phyloP scores from a whole-genome alignment of 2,329 filamentous ascomycete genomes.

The Xylaria sp. region DNA sequence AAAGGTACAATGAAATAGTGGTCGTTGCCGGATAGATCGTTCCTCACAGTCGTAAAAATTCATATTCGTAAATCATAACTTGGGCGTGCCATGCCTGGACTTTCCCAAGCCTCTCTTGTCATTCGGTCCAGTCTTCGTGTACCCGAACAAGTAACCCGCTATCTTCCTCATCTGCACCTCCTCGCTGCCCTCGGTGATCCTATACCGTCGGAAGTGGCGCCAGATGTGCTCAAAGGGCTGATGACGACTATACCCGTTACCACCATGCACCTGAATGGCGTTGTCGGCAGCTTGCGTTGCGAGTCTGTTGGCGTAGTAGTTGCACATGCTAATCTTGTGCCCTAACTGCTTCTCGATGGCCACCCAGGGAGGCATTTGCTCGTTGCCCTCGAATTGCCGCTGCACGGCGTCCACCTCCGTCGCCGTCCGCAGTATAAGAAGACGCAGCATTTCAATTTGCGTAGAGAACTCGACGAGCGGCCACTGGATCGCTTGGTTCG shows the following conservation, averaged over 20 bases:
- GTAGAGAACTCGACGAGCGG: conserved; percentile 67
- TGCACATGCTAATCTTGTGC: conserved; percentile 69
- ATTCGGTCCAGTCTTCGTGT: conserved; percentile 25
- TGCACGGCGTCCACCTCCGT: conserved; percentile 64
- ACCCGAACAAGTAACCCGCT: conserved; percentile 47
- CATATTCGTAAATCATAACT: background rate
- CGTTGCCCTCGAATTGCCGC: conserved; percentile 38
- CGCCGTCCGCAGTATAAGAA: conserved; percentile 66
- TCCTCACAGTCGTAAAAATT: conserved; percentile 27
- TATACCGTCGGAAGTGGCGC: conserved; percentile 66
- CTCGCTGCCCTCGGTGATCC: conserved; percentile 69
- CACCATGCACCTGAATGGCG: conserved; percentile 67
- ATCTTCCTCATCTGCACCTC: conserved; percentile 69
- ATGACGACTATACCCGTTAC: conserved; percentile 60
- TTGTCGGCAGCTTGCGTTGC: conserved; percentile 65
- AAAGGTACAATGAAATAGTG: conserved; percentile 38
- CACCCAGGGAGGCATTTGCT: conserved; percentile 46
- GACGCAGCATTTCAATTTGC: conserved; percentile 65
- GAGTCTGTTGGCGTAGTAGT: conserved; percentile 67
- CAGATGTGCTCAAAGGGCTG: conserved; percentile 70
- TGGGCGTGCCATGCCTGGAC: background rate
- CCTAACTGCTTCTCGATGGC: conserved; percentile 64
- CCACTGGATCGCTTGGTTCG: conserved; percentile 69
- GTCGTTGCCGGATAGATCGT: conserved; percentile 43
- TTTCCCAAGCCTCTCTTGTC: background rate